Conservation (phyloP, 192 early-diverging fungal genomes). For the Mortierella claussenii region DNA sequence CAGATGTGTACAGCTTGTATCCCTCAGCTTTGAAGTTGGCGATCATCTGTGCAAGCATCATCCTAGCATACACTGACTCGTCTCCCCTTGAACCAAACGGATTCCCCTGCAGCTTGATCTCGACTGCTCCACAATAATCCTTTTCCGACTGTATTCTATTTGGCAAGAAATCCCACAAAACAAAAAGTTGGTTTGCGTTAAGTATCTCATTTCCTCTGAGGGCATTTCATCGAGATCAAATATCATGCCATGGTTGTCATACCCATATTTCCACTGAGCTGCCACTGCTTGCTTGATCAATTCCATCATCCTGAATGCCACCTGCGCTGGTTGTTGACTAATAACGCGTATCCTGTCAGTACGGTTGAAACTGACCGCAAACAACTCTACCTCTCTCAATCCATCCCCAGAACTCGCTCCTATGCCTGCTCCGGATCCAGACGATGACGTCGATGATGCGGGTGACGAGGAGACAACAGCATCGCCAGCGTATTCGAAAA, state of each 20-base stretch:
- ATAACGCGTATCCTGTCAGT: conserved; percentile 31
- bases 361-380: conserved; percentile 26
- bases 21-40: conserved; percentile 13
- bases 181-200: too few species aligned
- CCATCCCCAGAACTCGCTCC: too few species aligned
- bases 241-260: too few species aligned
- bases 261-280: conserved; percentile 27
- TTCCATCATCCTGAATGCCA: neutral
- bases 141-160: too few species aligned
- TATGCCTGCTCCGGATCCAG: neutral
- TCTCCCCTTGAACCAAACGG: conserved; percentile 9
- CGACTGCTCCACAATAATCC: neutral
- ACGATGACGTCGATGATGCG: neutral
- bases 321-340: conserved; percentile 2
- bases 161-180: too few species aligned
- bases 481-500: too few species aligned
- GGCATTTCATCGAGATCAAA: too few species aligned
- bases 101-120: conserved; percentile 32
- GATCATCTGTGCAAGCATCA: conserved; percentile 38
- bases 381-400: too few species aligned
- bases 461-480: too few species aligned
- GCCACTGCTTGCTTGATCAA: conserved; percentile 12
- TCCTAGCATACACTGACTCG: conserved; percentile 14
- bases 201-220: too few species aligned
- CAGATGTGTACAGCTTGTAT: conserved; percentile 24